Base-by-base conservation (phyloP, 176 grass and related monocot species). In the Oryza meyeriana region DNA sequence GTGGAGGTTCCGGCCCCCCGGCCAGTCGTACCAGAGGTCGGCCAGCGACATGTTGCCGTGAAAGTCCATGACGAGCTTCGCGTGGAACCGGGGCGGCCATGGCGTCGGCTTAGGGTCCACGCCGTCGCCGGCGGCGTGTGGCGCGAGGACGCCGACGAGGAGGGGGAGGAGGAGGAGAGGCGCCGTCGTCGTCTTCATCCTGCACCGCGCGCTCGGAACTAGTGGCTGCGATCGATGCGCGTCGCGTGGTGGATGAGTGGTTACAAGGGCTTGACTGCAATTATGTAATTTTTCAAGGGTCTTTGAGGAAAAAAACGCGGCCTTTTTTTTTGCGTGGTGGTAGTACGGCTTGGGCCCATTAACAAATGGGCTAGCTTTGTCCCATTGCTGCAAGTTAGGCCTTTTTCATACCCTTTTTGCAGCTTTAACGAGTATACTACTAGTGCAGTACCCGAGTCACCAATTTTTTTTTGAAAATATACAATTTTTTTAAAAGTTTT, bases 21-120 rank as follows among this genome's bases (percentile, higher is more conserved):
- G 85, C 93, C 93, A 95, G 71, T 95, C 90, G 90, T 92, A 95
- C 87, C 87, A 95, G 25, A 95, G 84, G 64, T 95, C 90, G 1
- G 66, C 44, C 18, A 95, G 24, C 1, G 93, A 90, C n/a, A 92
- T 57, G 84, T 94, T 95, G 48, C 81, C 86, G 29, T 35, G 34
- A 80, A 58, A 67, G 58, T 88, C 80, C 86, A 89, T 73, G 34
- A 87, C 27, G 5, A 89, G 73, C 66, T 17, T 75, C 28, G 92
- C 89, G 86, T 94, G 92, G 84, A 94, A 94, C 33, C 84, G 90
- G 25, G 36, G 52, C 6, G 93, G 93, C 93, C 90, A 95, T 2
- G 78, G 86, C 12, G 81, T 84, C 35, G 65, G 78, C 2, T 3
- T 2, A 10, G 85, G 85, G 30, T 72, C 74, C 13, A 44, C 18